Conservation (phyloP, 129 eudicot species). For the Deinandra increscens region DNA sequence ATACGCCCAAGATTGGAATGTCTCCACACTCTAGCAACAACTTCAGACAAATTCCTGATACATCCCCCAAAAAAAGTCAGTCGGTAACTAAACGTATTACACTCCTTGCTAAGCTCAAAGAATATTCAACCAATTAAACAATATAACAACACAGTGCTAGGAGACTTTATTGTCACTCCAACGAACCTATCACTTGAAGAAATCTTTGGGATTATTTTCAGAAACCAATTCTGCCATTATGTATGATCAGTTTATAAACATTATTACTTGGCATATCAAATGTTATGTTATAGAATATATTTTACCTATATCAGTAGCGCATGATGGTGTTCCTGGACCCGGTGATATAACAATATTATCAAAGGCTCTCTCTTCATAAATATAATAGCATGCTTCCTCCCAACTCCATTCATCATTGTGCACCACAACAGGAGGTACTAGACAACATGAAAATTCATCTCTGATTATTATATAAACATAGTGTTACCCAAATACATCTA, state of each 20-base stretch:
- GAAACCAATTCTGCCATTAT: background rate
- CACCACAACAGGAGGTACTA: slow-evolving; percentile 94
- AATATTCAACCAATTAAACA: background rate
- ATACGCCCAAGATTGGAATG: slow-evolving; percentile 94
- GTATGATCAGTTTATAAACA: slow-evolving; percentile 2
- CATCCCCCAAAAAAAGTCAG: slow-evolving; percentile 19
- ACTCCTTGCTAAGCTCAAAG: background rate
- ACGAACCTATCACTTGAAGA: slow-evolving; percentile 8
- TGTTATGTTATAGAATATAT: background rate
- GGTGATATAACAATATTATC: slow-evolving; percentile 98
- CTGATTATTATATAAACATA: slow-evolving; percentile 30
- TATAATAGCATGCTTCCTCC: slow-evolving; percentile 74
- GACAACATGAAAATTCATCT: slow-evolving; percentile 5
- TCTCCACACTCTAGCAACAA: slow-evolving; percentile 82
- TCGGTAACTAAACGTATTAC: background rate
- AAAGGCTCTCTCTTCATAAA: slow-evolving; percentile 78
- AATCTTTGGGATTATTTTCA: background rate
- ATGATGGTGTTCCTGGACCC: slow-evolving; percentile 96
- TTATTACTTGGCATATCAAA: slow-evolving; percentile 10
- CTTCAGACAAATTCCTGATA: slow-evolving; percentile 77
- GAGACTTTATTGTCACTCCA: slow-evolving; percentile 18
- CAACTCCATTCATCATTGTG: slow-evolving; percentile 95
- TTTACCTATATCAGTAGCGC: slow-evolving; percentile 85
- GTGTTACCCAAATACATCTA: slow-evolving; percentile 19
- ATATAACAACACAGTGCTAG: background rate